phyloP scores from a whole-genome alignment of 2,329 filamentous ascomycete species.

The Elsinoe perseae region DNA sequence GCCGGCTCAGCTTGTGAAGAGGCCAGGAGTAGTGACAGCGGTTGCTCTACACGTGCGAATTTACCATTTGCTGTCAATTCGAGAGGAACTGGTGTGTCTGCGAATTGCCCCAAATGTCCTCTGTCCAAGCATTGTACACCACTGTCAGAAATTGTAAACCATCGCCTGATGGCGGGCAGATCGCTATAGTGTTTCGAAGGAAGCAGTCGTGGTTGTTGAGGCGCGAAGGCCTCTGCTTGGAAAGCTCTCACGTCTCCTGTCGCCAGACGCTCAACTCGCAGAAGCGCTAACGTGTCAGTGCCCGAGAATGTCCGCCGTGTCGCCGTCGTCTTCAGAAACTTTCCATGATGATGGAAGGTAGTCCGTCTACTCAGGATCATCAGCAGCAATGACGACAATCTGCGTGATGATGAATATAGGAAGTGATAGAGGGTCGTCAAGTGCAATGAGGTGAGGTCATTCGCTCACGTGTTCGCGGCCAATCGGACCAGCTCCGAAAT shows the following conservation, averaged over 20 bases:
- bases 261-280: slow-evolving; percentile 23
- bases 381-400: neutral
- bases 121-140: slow-evolving; percentile 30
- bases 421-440: slow-evolving; percentile 11
- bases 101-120: slow-evolving; percentile 40
- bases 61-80: slow-evolving; percentile 45
- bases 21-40: slow-evolving; percentile 57
- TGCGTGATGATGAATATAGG: neutral
- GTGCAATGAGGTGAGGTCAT: neutral
- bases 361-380: neutral
- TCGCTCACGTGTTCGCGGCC: neutral
- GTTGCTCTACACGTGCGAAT: slow-evolving; percentile 53
- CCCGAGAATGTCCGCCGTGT: neutral
- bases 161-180: slow-evolving; percentile 50
- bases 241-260: slow-evolving; percentile 38
- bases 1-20: slow-evolving; percentile 26
- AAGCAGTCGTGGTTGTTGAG: slow-evolving; percentile 47
- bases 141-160: slow-evolving; percentile 43
- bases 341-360: neutral
- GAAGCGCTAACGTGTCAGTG: neutral
- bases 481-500: neutral
- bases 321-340: neutral
- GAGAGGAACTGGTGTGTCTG: slow-evolving; percentile 48
- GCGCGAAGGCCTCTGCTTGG: slow-evolving; percentile 45
- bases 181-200: slow-evolving; percentile 36